Evolutionary conservation across 768 basidiomycete species (phyloP).

Genomic region (Leccinum arenicola): DNA sequence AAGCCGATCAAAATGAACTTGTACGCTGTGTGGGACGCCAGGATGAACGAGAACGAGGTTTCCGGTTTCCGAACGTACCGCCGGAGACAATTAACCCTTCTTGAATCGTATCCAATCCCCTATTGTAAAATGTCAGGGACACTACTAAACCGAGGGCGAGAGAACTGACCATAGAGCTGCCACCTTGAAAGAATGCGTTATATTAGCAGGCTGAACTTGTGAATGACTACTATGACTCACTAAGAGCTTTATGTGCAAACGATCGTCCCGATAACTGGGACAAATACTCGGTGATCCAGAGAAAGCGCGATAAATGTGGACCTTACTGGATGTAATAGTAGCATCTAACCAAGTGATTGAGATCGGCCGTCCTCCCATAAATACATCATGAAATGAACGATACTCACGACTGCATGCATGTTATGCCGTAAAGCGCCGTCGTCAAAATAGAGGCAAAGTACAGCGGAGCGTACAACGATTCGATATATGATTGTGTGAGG

Average conservation of each 20-base stretch:
- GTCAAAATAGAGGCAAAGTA: background rate
- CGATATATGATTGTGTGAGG: background rate
- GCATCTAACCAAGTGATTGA: background rate
- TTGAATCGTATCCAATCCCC: slow-evolving; percentile 11
- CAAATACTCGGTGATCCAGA: background rate
- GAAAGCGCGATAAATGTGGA: background rate
- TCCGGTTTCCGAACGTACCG: background rate
- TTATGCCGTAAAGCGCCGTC: background rate
- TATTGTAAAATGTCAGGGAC: background rate
- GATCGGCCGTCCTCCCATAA: background rate
- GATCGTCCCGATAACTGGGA: slow-evolving; percentile 9
- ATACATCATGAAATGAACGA: background rate
- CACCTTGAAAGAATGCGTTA: slow-evolving; percentile 1
- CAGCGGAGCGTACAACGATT: background rate
- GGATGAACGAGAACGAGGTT: background rate
- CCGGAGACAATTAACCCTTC: slow-evolving; percentile 9
- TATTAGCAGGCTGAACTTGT: background rate
- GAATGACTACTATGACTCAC: slow-evolving; percentile 6
- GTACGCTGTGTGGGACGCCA: background rate
- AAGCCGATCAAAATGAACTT: slow-evolving; percentile 7
- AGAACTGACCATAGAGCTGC: slow-evolving; percentile 5
- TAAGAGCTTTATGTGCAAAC: background rate
- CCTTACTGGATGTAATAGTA: slow-evolving; percentile 4
- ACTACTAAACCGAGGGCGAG: background rate
- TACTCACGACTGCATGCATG: background rate